phyloP scores from a whole-genome alignment of 2,329 filamentous ascomycete genomes.

The Sphaerulina musiva region DNA sequence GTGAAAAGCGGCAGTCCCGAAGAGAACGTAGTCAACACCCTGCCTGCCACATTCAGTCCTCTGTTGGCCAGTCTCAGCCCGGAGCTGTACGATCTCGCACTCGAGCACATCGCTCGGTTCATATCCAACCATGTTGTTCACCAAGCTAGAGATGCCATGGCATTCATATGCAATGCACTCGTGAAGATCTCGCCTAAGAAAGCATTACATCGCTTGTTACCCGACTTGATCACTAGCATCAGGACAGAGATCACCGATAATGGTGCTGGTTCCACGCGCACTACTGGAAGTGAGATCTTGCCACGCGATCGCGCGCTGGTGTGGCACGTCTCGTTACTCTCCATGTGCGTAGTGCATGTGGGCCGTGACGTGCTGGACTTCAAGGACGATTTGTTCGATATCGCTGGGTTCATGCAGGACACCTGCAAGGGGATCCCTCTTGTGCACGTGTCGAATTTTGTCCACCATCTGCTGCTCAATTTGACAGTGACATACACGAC shows the following conservation, averaged over 20 bases:
- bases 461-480: conserved; percentile 92
- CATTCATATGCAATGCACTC: conserved; percentile 92
- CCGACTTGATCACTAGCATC: conserved; percentile 84
- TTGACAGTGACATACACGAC: conserved; percentile 89
- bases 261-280: conserved; percentile 87
- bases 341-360: conserved; percentile 96
- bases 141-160: conserved; percentile 94
- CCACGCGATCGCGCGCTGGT: conserved; percentile 87
- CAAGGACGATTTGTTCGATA: conserved; percentile 80
- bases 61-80: conserved; percentile 85
- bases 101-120: conserved; percentile 89
- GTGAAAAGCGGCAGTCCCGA: conserved; percentile 87
- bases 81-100: conserved; percentile 82
- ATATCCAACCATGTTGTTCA: conserved; percentile 92
- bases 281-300: conserved; percentile 85
- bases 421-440: conserved; percentile 90
- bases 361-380: conserved; percentile 83
- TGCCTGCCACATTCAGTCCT: conserved; percentile 85
- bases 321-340: conserved; percentile 94
- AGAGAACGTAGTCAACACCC: conserved; percentile 91
- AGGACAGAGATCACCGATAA: conserved; percentile 96
- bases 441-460: conserved; percentile 94
- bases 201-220: conserved; percentile 81
- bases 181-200: conserved; percentile 95
- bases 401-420: conserved; percentile 93